Conservation (phyloP, 176 grass and related monocot species). For the Eragrostis curvula region DNA sequence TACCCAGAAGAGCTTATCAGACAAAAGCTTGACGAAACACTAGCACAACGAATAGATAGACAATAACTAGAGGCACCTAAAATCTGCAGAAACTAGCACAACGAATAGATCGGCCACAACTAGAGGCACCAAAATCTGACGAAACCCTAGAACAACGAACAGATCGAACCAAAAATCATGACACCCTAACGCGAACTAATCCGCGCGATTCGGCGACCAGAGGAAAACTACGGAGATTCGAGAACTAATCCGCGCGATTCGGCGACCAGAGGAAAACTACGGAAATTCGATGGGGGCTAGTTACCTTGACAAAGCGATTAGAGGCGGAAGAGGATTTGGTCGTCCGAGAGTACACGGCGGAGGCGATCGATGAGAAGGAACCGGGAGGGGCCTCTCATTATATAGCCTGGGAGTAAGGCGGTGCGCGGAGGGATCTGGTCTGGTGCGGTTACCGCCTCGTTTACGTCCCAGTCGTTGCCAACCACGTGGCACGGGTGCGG, state of each 20-base stretch:
- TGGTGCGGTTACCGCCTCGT: background rate
- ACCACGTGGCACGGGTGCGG: background rate
- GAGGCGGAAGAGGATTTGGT: background rate
- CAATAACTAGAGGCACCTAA: too few species aligned
- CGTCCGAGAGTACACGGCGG: too few species aligned
- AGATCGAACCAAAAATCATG: background rate
- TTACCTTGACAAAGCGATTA: constrained; percentile 3
- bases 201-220: background rate
- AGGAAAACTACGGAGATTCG: background rate
- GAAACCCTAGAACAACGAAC: background rate
- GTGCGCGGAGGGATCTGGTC: background rate
- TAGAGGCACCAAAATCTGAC: background rate
- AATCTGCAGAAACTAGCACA: too few species aligned
- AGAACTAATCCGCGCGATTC: background rate
- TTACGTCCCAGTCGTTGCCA: background rate
- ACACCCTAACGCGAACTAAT: background rate
- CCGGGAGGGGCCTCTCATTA: background rate
- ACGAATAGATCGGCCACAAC: too few species aligned
- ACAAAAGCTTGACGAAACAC: too few species aligned
- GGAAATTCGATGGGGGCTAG: background rate
- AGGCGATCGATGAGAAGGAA: background rate
- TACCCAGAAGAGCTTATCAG: too few species aligned
- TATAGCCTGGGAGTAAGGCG: background rate
- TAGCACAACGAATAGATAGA: too few species aligned
- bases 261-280: background rate